Percentiles rank a stretch among this genome's conserved stretches.
These are phyloP conservation scores for Colletotrichum sp. DNA, from an alignment of 2,329 filamentous ascomycete genomes.

Conservation along the genomic window DNA sequence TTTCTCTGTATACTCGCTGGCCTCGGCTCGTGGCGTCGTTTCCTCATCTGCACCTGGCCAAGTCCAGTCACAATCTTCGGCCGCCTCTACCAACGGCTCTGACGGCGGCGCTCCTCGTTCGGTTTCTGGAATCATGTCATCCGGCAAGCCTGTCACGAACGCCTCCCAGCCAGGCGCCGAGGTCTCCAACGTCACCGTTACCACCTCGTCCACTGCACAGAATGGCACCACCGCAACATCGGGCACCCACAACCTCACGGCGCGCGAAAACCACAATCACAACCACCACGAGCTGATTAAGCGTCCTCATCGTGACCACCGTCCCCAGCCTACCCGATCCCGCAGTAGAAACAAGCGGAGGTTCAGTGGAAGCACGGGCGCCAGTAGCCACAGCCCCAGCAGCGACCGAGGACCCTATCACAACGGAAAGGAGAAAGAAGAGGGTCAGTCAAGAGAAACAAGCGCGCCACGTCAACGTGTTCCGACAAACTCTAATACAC, in stretches of 20 bases:
- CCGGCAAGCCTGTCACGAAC: slow-evolving; percentile 41
- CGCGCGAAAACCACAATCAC: slow-evolving; percentile 37
- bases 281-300: slow-evolving; percentile 47
- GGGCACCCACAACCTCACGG: slow-evolving; percentile 51
- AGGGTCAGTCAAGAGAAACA: slow-evolving; percentile 40
- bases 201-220: slow-evolving; percentile 52
- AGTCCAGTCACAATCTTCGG: slow-evolving; percentile 46
- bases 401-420: slow-evolving; percentile 66
- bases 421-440: slow-evolving; percentile 58
- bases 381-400: slow-evolving; percentile 81
- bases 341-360: slow-evolving; percentile 75
- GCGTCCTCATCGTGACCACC: slow-evolving; percentile 33
- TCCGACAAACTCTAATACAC: slow-evolving; percentile 30
- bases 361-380: slow-evolving; percentile 81
- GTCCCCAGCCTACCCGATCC: slow-evolving; percentile 60
- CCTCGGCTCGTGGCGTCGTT: slow-evolving; percentile 59
- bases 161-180: slow-evolving; percentile 55
- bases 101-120: slow-evolving; percentile 51
- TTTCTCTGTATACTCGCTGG: slow-evolving; percentile 75
- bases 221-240: slow-evolving; percentile 36
- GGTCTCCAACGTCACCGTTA: slow-evolving; percentile 58
- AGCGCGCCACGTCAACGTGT: slow-evolving; percentile 18
- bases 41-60: slow-evolving; percentile 61
- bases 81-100: slow-evolving; percentile 58
- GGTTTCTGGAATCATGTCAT: slow-evolving; percentile 51